A percentile compares a stretch with the other conserved stretches of the same genome.
Conservation (phyloP, 176 grass and related monocot species). For the Oryza punctata region DNA sequence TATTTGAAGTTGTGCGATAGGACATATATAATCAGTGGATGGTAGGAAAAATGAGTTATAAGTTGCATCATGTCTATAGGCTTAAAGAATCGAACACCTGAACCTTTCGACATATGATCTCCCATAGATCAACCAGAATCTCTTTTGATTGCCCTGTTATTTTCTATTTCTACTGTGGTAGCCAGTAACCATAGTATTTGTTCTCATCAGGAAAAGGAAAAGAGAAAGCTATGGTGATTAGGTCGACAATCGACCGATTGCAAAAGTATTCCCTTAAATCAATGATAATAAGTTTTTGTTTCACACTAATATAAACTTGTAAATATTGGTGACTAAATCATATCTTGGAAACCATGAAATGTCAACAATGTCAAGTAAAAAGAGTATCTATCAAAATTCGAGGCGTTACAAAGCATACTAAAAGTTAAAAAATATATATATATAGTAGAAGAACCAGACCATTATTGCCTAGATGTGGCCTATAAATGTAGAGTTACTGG, state of each 20-base stretch:
- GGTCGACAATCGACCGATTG: background rate
- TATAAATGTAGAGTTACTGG: constrained; percentile 31
- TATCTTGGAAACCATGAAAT: background rate
- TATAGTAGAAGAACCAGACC: constrained; percentile 39
- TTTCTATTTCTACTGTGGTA: background rate
- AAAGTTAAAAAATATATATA: background rate
- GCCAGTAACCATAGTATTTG: background rate
- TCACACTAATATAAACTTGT: background rate
- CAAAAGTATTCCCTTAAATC: background rate
- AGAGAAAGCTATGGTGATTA: background rate
- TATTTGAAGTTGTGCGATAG: constrained; percentile 25
- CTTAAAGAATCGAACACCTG: background rate
- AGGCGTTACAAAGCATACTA: background rate
- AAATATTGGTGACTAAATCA: background rate
- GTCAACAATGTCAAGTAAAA: background rate
- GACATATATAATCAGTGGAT: constrained; percentile 27
- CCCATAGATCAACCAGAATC: background rate
- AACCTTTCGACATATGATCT: background rate
- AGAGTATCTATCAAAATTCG: background rate
- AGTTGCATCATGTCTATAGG: constrained; percentile 14
- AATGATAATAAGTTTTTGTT: background rate
- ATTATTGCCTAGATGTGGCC: constrained; percentile 38
- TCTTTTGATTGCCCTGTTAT: constrained; percentile 1
- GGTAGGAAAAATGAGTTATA: constrained; percentile 8
- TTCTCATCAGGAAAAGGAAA: constrained; percentile 15